Percentiles rank a stretch among this genome's conserved stretches.
Evolutionary conservation across 2,329 filamentous ascomycete genomes (phyloP).

Genomic region (Leptoxyphium fumago): DNA sequence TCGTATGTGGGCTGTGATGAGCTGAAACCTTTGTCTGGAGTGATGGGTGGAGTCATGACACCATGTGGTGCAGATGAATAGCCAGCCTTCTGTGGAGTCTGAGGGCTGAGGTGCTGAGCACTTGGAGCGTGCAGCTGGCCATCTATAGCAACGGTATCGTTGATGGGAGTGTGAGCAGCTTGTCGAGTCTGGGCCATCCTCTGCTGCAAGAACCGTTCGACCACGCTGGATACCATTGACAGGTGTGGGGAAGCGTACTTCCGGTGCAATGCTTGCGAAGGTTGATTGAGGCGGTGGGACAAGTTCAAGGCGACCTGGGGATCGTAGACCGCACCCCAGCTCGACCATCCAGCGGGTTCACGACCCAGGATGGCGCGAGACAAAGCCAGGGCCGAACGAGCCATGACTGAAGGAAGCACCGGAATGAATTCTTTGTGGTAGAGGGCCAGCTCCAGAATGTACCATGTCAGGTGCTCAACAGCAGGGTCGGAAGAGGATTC

Average conservation of each 20-base stretch:
- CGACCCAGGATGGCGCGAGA: conserved; percentile 74
- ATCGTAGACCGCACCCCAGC: conserved; percentile 61
- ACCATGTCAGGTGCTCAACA: conserved; percentile 86
- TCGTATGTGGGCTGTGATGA: conserved; percentile 4
- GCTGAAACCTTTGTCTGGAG: conserved; percentile 44
- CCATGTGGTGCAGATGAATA: conserved; percentile 52
- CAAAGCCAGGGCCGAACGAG: conserved; percentile 71
- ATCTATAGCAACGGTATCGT: background rate
- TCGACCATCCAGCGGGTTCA: conserved; percentile 54
- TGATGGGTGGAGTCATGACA: conserved; percentile 75
- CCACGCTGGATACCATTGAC: conserved; percentile 46
- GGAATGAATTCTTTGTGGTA: conserved; percentile 97
- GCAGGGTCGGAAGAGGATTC: conserved; percentile 65
- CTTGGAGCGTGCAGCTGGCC: conserved; percentile 7
- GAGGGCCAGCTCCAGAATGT: conserved; percentile 85
- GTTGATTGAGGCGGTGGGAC: conserved; percentile 50
- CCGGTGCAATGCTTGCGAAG: conserved; percentile 50
- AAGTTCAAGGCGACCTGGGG: conserved; percentile 50
- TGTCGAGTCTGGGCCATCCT: conserved; percentile 23
- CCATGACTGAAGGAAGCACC: conserved; percentile 79
- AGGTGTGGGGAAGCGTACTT: conserved; percentile 55
- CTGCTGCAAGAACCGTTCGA: conserved; percentile 52
- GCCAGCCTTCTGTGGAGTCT: conserved; percentile 65
- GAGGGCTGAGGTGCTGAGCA: conserved; percentile 45
- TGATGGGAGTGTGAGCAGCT: background rate